Evolutionary conservation across 2,329 filamentous ascomycete species (phyloP), one percentile per base, ranked within the genome.

Genomic region (Cladobotryum mycophilum): DNA sequence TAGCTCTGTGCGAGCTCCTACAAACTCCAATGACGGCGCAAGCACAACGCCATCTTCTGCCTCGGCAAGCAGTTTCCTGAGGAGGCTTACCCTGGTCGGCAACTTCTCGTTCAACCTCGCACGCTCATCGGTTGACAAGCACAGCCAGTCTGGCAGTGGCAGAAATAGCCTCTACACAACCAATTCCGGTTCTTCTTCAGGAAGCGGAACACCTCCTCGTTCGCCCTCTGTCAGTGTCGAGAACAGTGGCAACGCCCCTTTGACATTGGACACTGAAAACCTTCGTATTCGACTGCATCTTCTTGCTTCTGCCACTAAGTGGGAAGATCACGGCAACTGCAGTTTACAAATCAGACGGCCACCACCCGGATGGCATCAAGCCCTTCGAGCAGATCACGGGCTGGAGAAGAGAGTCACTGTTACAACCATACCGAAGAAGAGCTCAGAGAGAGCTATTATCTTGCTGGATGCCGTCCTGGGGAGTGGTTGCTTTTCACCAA

Each of bases 261-360:
- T 18, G 86, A 85, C 48, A 83, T 89, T 51, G 85, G 85, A 20
- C 49, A 56, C 57, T 5, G 68, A 70, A 20, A 90, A 93, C 61
- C 82, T 92, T 47, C 91, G 91, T 59, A 88, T 96, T 59, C 80
- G 90, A 35, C 79, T 97, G 12, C 96, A 97, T 66, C 76, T 88
- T 45, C 84, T 92, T 45, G 85, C 90, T 53, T 75, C 80, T 1
- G 75, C 81, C 12, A 82, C 82, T 45, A 92, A 92, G 65, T 99
- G 93, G 93, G 84, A 89, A 54, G 91, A 97, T 64, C 84, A 91
- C 72, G 92, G 93, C 56, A 84, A 88, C 59, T 95, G 90, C 53
- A 78, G 83, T 36, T 73, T 99, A 53, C 89, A 87, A 14, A 89
- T 99, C 61, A 83, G 90, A 64, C 81, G 83, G 15, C 87, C 89